A percentile compares a stretch with the other conserved stretches of the same genome.
Conservation (phyloP, 192 early-diverging fungal genomes). For the Coemansia sp. region DNA sequence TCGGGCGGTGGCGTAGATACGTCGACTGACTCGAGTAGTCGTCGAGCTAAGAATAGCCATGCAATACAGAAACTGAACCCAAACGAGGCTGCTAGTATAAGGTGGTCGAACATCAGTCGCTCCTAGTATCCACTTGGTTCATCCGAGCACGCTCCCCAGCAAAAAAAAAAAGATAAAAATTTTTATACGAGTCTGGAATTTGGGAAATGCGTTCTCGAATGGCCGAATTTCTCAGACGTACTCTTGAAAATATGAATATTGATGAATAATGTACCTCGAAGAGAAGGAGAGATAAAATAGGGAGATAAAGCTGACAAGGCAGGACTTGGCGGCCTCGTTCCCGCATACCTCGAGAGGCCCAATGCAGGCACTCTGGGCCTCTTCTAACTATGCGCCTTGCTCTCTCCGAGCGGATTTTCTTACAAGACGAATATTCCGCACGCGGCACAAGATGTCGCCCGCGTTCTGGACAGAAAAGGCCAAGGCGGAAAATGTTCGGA, state of each 20-base stretch:
- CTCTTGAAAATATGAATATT: neutral
- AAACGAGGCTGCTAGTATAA: slow-evolving; percentile 64
- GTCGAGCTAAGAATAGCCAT: slow-evolving; percentile 69
- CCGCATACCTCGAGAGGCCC: neutral
- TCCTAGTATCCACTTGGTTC: slow-evolving; percentile 3
- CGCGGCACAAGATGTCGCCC: neutral
- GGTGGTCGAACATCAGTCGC: slow-evolving; percentile 45
- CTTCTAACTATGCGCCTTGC: neutral
- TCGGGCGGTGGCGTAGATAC: slow-evolving; percentile 45
- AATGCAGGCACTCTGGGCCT: neutral
- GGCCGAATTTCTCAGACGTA: neutral
- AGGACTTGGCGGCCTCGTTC: neutral
- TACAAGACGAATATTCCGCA: neutral
- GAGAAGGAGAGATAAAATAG: neutral
- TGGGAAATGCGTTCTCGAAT: neutral
- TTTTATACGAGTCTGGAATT: neutral
- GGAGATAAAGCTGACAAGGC: neutral
- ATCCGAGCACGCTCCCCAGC: neutral
- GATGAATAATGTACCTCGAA: neutral
- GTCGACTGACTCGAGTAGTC: slow-evolving; percentile 71
- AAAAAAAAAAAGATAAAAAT: neutral
- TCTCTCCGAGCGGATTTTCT: neutral
- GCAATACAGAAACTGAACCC: slow-evolving; percentile 70
- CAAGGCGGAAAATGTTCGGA: neutral
- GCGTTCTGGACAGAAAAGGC: neutral